Percentiles rank a stretch among this genome's conserved stretches.
phyloP scores from a whole-genome alignment of 345 rosid species.

The Syzygium oleosum region DNA sequence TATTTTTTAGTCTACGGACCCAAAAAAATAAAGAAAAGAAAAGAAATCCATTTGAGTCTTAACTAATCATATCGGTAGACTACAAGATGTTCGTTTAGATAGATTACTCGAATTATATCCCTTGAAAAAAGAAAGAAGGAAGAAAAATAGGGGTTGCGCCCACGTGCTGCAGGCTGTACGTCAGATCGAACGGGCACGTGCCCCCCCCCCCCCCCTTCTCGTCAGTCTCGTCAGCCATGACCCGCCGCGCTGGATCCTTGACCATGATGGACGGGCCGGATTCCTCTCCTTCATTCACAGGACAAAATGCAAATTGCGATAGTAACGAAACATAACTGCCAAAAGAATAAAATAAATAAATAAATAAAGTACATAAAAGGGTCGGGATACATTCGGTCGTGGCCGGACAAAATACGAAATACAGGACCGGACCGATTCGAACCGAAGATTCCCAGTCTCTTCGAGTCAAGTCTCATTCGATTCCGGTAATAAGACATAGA shows the following conservation, averaged over 20 bases:
- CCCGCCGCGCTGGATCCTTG: background rate
- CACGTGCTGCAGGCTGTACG: background rate
- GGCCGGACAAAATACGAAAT: background rate
- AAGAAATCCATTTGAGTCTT: too few relatives aligned
- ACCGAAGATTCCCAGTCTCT: background rate
- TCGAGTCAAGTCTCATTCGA: background rate
- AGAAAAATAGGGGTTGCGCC: background rate
- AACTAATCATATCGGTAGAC: too few relatives aligned
- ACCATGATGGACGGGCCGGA: background rate
- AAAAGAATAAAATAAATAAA: background rate
- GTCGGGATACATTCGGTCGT: background rate
- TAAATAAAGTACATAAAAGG: background rate
- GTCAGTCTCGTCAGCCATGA: background rate
- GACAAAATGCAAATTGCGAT: background rate
- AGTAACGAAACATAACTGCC: background rate
- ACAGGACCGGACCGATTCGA: background rate
- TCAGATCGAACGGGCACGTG: background rate
- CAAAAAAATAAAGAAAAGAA: too few relatives aligned
- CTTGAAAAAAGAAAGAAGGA: too few relatives aligned
- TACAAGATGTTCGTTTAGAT: too few relatives aligned
- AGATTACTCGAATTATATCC: too few relatives aligned
- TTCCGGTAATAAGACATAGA: background rate
- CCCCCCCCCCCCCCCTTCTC: accelerated
- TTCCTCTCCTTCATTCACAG: background rate
- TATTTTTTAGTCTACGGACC: too few relatives aligned